Base-by-base conservation (phyloP, 1,284 basidiomycete genomes). In the Fistulina hepatica region DNA sequence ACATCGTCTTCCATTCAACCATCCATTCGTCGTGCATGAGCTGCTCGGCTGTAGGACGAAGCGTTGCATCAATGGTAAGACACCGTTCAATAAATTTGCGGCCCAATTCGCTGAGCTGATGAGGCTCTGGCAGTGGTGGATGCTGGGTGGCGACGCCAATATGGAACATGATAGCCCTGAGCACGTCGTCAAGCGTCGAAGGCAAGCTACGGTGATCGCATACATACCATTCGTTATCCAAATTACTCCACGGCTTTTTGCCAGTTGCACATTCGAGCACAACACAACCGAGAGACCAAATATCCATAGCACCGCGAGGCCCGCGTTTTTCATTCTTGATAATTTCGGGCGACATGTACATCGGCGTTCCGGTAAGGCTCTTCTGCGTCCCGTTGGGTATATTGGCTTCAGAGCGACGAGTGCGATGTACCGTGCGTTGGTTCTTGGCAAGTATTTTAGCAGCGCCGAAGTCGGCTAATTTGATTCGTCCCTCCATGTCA, bases 261-360 rank as follows among this genome's bases (percentile, higher is more conserved):
- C 95, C 95, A 0, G 95, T 98, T 2, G 89, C 89, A 51, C 90
- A 93, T 56, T 99, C 94, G 26, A 98, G 73, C 3, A 98, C 81
- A 16, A 98, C 92, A 55, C 95, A 98, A 5, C 95, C 95, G 42
- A 98, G 61, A 21, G 84, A 85, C 95, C 95, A 99, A 32, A 99
- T 82, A 56, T 99, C 95, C 79, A 97, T 95, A 3, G 95, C 92
- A n/a, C 94, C 94, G 44, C 88, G 79, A 39, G 83, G 71, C 21
- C 90, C 88, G 12, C 81, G 76, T 48, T 69, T 79, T 49, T 89
- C 84, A 50, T 82, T 91, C 61, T 97, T 92, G 67, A 99, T 98
- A 34, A 97, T 82, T 56, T 99, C 95, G 1, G 95, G 95, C 8
- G 91, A 94, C 88, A 99, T 97, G 62, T 98, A 99, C 94, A 98